Percentiles rank a stretch among this genome's conserved stretches.
Evolutionary conservation across 1,284 basidiomycete species (phyloP).

Genomic region (Lignosus rhinocerotis): DNA sequence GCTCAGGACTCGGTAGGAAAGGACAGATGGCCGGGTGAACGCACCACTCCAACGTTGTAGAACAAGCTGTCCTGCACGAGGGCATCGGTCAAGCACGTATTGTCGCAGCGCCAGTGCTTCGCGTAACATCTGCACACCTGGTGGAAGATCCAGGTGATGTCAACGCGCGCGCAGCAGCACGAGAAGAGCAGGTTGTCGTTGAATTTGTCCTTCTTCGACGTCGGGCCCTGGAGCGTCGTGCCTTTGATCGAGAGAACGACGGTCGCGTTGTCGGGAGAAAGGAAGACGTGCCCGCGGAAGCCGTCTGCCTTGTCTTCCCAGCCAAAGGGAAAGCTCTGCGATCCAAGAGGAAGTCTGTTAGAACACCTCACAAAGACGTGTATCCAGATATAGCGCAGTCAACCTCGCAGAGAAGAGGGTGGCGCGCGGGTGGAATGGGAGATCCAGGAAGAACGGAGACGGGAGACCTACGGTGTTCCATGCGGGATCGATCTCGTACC

Average conservation of each 20-base stretch:
- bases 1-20: background rate
- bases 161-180: slow-evolving; percentile 95
- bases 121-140: slow-evolving; percentile 92
- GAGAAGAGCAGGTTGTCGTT: slow-evolving; percentile 98
- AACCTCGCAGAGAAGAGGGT: background rate
- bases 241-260: slow-evolving; percentile 94
- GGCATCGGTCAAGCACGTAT: slow-evolving; percentile 81
- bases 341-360: background rate
- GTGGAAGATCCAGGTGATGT: slow-evolving; percentile 78
- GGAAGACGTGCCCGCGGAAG: slow-evolving; percentile 90
- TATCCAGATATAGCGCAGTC: background rate
- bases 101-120: slow-evolving; percentile 74
- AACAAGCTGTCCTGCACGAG: slow-evolving; percentile 90
- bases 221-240: slow-evolving; percentile 81
- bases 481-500: slow-evolving; percentile 78
- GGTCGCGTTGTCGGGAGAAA: slow-evolving; percentile 78
- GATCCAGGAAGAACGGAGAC: background rate
- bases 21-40: slow-evolving; percentile 28
- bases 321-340: slow-evolving; percentile 84
- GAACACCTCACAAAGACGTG: background rate
- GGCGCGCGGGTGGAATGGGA: background rate
- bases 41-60: slow-evolving; percentile 80
- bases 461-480: slow-evolving; percentile 70
- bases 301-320: slow-evolving; percentile 85
- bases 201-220: slow-evolving; percentile 90